Evolutionary conservation across 805 yeast species (phyloP).

Genomic region (Sugiyamaella americana): DNA sequence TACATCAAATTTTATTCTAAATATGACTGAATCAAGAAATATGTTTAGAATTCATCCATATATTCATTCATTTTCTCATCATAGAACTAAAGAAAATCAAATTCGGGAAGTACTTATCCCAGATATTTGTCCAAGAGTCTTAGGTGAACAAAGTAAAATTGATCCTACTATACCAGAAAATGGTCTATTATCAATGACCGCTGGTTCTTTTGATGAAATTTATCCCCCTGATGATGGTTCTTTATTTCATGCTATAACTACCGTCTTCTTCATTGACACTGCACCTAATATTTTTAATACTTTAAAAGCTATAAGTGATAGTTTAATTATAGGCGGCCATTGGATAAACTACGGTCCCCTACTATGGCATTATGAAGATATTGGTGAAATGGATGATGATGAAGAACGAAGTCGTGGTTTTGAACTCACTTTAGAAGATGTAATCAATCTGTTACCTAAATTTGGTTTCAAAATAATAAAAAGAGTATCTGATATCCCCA

Average conservation of each 20-base stretch:
- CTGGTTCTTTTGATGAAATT: slow-evolving; percentile 66
- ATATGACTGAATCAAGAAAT: slow-evolving; percentile 15
- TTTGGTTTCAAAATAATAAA: slow-evolving; percentile 49
- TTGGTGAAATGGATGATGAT: slow-evolving; percentile 43
- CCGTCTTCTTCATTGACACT: slow-evolving; percentile 81
- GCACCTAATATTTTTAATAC: slow-evolving; percentile 79
- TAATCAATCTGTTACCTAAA: slow-evolving; percentile 39
- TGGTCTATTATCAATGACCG: slow-evolving; percentile 55
- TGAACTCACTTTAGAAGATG: slow-evolving; percentile 54
- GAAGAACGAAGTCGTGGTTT: slow-evolving; percentile 38
- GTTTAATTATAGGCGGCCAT: slow-evolving; percentile 45
- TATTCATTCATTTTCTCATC: slow-evolving; percentile 67
- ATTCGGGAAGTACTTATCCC: slow-evolving; percentile 40
- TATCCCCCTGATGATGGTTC: slow-evolving; percentile 45
- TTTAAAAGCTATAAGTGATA: slow-evolving; percentile 52
- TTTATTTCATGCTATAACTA: slow-evolving; percentile 33
- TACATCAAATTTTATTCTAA: slow-evolving; percentile 36
- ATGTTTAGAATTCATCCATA: slow-evolving; percentile 31
- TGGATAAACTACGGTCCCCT: slow-evolving; percentile 95
- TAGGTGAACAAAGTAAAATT: slow-evolving; percentile 15
- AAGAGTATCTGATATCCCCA: slow-evolving; percentile 39
- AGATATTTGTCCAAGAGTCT: slow-evolving; percentile 26
- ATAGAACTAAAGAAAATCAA: slow-evolving; percentile 45
- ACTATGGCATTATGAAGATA: slow-evolving; percentile 80
- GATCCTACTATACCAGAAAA: slow-evolving; percentile 15